Percentiles rank a stretch among this genome's conserved stretches.
phyloP scores from a whole-genome alignment of 306 rosid genomes.

The Phaseolus lunatus region DNA sequence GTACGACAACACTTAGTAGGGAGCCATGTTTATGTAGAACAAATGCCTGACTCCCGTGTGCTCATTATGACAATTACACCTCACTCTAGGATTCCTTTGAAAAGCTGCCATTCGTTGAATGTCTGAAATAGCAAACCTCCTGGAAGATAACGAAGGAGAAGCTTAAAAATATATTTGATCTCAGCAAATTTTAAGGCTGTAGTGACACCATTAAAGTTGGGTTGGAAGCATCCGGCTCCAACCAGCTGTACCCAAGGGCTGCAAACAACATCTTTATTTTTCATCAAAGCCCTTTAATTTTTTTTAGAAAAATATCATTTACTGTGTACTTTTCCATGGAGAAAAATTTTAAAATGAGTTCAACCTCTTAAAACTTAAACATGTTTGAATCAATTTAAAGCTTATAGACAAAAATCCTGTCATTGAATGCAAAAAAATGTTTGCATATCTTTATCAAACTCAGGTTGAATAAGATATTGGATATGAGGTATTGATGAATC shows the following conservation, averaged over 20 bases:
- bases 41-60: conserved; percentile 28
- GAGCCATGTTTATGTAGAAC: neutral
- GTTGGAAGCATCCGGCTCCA: conserved; percentile 13
- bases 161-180: neutral
- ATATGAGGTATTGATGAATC: conserved; percentile 4
- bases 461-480: neutral
- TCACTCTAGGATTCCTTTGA: conserved; percentile 14
- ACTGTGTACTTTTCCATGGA: neutral
- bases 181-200: neutral
- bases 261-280: conserved; percentile 5
- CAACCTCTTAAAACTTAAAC: neutral
- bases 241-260: neutral
- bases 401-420: neutral
- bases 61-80: conserved; percentile 1
- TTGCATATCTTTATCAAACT: conserved; percentile 1
- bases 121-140: neutral
- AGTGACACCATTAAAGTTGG: neutral
- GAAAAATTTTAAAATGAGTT: neutral
- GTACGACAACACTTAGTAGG: neutral
- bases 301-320: neutral
- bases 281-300: neutral
- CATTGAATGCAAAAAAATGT: conserved; percentile 8
- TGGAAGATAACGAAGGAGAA: conserved; percentile 8
- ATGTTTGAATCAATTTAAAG: neutral
- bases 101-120: neutral